Evolutionary conservation across 352 stramenopile species (phyloP).

Genomic region (Phytopythium mirpurense): DNA sequence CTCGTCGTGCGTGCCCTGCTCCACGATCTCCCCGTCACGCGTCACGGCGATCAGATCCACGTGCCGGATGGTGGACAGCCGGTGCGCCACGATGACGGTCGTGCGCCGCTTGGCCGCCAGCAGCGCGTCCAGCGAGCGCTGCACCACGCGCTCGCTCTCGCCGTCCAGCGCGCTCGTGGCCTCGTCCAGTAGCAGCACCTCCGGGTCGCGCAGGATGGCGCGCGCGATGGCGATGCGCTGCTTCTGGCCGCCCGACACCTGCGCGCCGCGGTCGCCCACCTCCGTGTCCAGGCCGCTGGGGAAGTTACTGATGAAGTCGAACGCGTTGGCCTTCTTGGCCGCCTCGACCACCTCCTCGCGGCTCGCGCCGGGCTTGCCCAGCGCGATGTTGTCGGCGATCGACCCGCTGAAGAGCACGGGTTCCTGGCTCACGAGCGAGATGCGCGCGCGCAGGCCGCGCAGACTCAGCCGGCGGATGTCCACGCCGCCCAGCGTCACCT

Average conservation of each 20-base stretch:
- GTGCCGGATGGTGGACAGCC: too few species aligned
- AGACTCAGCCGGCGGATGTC: constrained; percentile 58
- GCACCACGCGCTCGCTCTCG: too few species aligned
- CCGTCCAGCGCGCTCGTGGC: too few species aligned
- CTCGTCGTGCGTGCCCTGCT: background rate
- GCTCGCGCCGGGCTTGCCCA: constrained; percentile 41
- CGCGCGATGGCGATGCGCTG: constrained; percentile 76
- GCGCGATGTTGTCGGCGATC: constrained; percentile 46
- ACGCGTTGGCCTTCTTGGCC: constrained; percentile 76
- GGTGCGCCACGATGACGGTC: too few species aligned
- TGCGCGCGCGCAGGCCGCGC: constrained; percentile 24
- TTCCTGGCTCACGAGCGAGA: constrained; percentile 70
- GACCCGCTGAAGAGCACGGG: constrained; percentile 50
- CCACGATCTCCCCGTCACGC: too few species aligned
- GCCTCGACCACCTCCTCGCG: constrained; percentile 68
- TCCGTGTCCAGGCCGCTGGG: constrained; percentile 47
- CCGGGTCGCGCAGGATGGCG: constrained; percentile 62
- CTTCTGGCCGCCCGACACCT: constrained; percentile 76
- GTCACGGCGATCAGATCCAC: too few species aligned
- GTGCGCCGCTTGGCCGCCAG: too few species aligned
- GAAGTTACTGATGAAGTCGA: constrained; percentile 84
- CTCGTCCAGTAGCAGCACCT: constrained; percentile 72
- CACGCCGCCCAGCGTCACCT: constrained; percentile 55
- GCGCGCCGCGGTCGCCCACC: constrained; percentile 56
- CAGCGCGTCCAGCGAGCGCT: too few species aligned